Evolutionary conservation across 129 eudicot species (phyloP).

Genomic region (Chrysanthemum lavandulifolium): DNA sequence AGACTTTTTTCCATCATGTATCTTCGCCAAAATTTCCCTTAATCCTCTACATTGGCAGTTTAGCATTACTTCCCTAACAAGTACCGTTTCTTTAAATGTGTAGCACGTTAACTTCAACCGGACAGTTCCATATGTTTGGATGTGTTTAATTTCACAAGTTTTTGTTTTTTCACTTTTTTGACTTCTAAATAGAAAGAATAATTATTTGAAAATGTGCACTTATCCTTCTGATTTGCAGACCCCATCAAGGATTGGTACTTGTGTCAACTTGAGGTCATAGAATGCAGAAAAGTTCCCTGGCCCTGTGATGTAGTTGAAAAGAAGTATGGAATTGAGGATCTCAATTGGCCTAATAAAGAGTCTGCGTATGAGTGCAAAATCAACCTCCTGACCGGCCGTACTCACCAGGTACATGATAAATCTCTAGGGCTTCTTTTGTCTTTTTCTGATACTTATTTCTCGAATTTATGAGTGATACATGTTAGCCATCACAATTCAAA

Average conservation of each 20-base stretch:
- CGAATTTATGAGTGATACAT: neutral
- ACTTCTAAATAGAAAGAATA: neutral
- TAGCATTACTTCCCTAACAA: too few species aligned
- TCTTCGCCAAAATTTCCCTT: too few species aligned
- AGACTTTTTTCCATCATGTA: too few species aligned
- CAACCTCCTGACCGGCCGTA: slow-evolving; percentile 84
- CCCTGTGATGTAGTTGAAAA: slow-evolving; percentile 44
- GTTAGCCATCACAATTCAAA: neutral
- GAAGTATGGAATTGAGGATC: slow-evolving; percentile 55
- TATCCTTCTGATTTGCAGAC: slow-evolving; percentile 44
- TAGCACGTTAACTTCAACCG: too few species aligned
- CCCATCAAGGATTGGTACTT: slow-evolving; percentile 62
- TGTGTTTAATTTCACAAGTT: neutral
- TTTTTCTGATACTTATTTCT: slow-evolving; percentile 17
- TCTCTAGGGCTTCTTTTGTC: neutral
- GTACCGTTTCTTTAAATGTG: too few species aligned
- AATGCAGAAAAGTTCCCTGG: slow-evolving; percentile 88
- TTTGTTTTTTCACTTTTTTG: neutral
- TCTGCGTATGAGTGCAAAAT: slow-evolving; percentile 89
- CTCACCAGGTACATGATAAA: slow-evolving; percentile 75
- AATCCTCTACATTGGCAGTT: too few species aligned
- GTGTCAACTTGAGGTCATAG: slow-evolving; percentile 92
- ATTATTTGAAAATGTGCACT: neutral
- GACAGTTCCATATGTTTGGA: neutral
- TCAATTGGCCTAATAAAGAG: slow-evolving; percentile 73